Evolutionary conservation across 2,329 filamentous ascomycete genomes (phyloP).

Genomic region (Tolypocladium tropicale): DNA sequence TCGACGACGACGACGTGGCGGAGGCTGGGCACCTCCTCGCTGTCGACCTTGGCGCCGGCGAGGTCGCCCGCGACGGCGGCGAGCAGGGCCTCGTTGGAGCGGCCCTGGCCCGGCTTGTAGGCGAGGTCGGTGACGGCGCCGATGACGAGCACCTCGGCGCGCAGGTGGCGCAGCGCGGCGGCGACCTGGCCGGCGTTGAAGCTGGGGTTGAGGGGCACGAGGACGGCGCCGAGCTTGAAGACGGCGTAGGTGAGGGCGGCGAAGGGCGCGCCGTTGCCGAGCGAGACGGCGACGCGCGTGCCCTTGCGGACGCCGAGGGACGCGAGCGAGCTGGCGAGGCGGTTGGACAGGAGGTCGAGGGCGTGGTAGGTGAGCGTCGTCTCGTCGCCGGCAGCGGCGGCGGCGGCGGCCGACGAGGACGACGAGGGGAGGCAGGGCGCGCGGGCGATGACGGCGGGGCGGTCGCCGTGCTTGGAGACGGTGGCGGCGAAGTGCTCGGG

Average conservation of each 20-base stretch:
- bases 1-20: conserved; percentile 66
- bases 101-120: conserved; percentile 44
- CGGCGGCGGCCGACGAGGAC: conserved; percentile 27
- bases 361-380: conserved; percentile 61
- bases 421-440: conserved; percentile 26
- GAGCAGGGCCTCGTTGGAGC: conserved; percentile 41
- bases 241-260: conserved; percentile 78
- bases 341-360: conserved; percentile 68
- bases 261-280: conserved; percentile 66
- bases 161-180: conserved; percentile 68
- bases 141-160: conserved; percentile 65
- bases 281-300: conserved; percentile 8
- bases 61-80: conserved; percentile 33
- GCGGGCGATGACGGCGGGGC: conserved; percentile 45
- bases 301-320: conserved; percentile 64
- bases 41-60: conserved; percentile 18
- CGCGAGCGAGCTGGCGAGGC: conserved; percentile 59
- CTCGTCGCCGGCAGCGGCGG: no score
- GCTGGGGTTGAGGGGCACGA: conserved; percentile 87
- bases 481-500: conserved; percentile 61
- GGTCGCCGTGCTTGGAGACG: conserved; percentile 54
- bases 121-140: conserved; percentile 81
- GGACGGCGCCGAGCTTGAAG: conserved; percentile 87
- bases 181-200: conserved; percentile 75
- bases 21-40: conserved; percentile 54